Conservation (phyloP, 345 rosid species). For the Turnera subulata region DNA sequence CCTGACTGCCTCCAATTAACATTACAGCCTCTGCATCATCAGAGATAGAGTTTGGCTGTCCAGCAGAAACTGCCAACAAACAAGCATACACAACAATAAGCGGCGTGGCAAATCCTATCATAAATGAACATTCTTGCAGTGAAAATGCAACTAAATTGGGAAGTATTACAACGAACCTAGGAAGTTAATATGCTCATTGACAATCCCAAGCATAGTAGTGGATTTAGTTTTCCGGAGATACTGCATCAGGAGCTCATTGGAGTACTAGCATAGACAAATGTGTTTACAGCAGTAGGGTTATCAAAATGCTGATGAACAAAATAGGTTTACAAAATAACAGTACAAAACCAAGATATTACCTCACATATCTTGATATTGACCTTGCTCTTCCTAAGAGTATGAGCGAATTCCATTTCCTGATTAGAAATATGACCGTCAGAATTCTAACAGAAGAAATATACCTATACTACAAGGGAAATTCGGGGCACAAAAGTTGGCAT, state of each 20-base stretch:
- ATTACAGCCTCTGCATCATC: constrained; percentile 84
- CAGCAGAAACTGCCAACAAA: constrained; percentile 73
- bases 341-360: constrained; percentile 37
- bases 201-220: constrained; percentile 77
- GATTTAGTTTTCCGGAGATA: constrained; percentile 77
- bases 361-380: constrained; percentile 86
- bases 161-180: constrained; percentile 49
- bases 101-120: no score
- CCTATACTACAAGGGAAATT: neutral
- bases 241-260: constrained; percentile 88
- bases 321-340: neutral
- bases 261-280: constrained; percentile 51
- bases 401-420: constrained; percentile 98
- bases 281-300: constrained; percentile 10
- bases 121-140: neutral
- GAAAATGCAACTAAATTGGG: neutral
- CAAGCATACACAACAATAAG: no score
- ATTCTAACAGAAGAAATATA: neutral
- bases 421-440: constrained; percentile 11
- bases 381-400: constrained; percentile 77
- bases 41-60: constrained; percentile 72
- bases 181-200: constrained; percentile 84
- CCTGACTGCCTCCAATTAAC: constrained; percentile 68
- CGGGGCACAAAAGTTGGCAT: neutral
- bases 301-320: neutral